Evolutionary conservation across 2,329 filamentous ascomycete genomes (phyloP).

Genomic region (Thielaviopsis punctulata): DNA sequence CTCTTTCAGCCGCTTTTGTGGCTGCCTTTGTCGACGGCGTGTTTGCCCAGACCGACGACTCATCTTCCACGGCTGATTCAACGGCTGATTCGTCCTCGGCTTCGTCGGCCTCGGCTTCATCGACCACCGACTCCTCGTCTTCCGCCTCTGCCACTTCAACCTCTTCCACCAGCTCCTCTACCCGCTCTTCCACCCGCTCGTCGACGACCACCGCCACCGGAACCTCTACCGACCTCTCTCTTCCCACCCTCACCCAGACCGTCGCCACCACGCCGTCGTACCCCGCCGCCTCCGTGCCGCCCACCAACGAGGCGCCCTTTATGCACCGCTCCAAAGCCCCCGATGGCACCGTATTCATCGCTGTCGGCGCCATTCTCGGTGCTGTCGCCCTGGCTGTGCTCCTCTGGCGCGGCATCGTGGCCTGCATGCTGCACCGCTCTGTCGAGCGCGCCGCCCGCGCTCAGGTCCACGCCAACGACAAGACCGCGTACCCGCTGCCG

Average conservation of each 20-base stretch:
- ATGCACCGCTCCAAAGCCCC: constrained; percentile 77
- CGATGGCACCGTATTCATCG: constrained; percentile 91
- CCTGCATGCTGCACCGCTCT: constrained; percentile 79
- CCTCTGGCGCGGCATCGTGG: constrained; percentile 73
- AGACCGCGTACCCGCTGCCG: constrained; percentile 43
- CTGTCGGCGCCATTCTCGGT: constrained; percentile 74
- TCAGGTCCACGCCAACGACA: constrained; percentile 52
- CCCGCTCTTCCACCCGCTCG: not conserved
- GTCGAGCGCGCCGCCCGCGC: constrained; percentile 72
- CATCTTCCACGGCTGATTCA: not conserved
- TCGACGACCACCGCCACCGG: constrained; percentile 13
- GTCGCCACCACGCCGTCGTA: constrained; percentile 33
- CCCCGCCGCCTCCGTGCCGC: constrained; percentile 61
- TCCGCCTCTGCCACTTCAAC: constrained; percentile 1
- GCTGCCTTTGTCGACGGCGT: constrained; percentile 12
- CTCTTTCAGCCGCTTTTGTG: constrained; percentile 11
- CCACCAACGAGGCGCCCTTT: constrained; percentile 70
- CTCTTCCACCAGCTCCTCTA: not conserved
- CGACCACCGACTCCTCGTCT: not conserved
- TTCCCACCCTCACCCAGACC: constrained; percentile 26
- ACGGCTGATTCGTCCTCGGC: not conserved
- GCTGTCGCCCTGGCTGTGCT: constrained; percentile 69
- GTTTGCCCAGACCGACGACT: constrained; percentile 3
- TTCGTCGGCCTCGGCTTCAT: not conserved
- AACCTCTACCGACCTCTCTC: constrained; percentile 15